Base-by-base conservation (phyloP, 139 green algal genomes). In the Limnomonas spitsbergensis region DNA sequence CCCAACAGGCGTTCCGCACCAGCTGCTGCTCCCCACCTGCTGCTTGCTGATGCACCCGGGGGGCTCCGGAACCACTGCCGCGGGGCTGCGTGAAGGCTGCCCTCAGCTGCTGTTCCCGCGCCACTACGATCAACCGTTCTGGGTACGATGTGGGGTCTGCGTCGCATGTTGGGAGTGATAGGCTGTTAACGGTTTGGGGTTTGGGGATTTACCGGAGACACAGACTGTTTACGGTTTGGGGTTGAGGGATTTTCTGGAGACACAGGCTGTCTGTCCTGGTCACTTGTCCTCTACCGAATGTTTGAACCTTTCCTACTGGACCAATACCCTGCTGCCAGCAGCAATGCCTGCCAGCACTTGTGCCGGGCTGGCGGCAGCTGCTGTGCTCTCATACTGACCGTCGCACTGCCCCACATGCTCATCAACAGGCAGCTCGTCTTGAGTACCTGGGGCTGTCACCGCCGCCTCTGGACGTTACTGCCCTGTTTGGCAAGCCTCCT, bases 71-170 rank as follows among this genome's bases (percentile, higher is more conserved):
- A 88, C 89, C 0, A 83, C 78, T 2, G 87, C 85, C 1, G 85
- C 87, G 69, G 74, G 56, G 0, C 42, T 87, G 40, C 40, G 53
- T 1, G 78, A 80, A 69, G 87, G 81, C 35, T 37, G 42, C 0
- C 81, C 86, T 0, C 84, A 92, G 76, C 35, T 90, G 0, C 40
- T 89, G 0, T 90, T 80, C 69, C 90, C 90, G 0, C 73, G 92
- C 36, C 90, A 93, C 26, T 92, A 92, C 79, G 90, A 94, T 70
- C 90, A 94, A 81, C 83, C 78, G 68, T 84, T 83, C 6, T 42
- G 29, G 20, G 68, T 74, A 32, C 24, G 68, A 35, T 6, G 6
- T 6, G 56, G 56, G 20, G 31, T 4, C 20, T 26, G 56, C 26
- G 56, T 4, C 7, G 7, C 26, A 35, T 69, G 56, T 35, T 69